Base-by-base conservation (phyloP, 139 green algal species). In the Chlorella sp. region DNA sequence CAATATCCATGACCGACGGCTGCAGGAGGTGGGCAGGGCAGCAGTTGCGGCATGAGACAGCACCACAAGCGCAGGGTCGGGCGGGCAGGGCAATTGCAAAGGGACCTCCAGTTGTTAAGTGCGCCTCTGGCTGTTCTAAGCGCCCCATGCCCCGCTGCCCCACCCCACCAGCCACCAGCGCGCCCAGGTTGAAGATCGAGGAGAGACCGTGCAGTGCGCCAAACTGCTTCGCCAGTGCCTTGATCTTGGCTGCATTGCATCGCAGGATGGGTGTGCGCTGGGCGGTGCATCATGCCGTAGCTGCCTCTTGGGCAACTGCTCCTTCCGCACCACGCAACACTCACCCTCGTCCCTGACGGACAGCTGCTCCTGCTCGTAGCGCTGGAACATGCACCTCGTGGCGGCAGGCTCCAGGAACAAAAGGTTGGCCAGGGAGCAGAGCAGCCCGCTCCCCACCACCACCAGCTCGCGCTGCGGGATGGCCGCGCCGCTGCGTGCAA, bases 341-440 rank as follows among this genome's bases (percentile, higher is more conserved):
- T n/a, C 62, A 79, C 73, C 73, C 41, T 86, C 83, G 77, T 91
- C 84, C 15, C 74, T 68, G 11, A 41, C 14, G n/a, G 48, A 74
- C 0, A 68, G 55, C 62, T 92, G 92, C 75, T 94, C 89, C 61
- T 93, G 66, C 29, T 82, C 79, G 62, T 94, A 94, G 38, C 89
- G 70, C 83, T 94, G 38, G 58, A 94, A 89, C 87, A 95, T 93
- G 50, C 91, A 60, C 1, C 38, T 58, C 0, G 89, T 95, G 45
- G 81, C 76, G 17, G 63, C 23, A 5, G 90, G 90, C 84, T 93
- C 90, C 5, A 90, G 45, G 2, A 63, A 74, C 36, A 93, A 65
- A 62, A 84, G 79, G 77, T 92, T 93, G 51, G 60, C 56, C 14
- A 93, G 63, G 9, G 76, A 80, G 55, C 53, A 71, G 5, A 46